These are phyloP conservation scores for Capronia epimyces DNA, from an alignment of 2,329 filamentous ascomycete genomes.

Conservation along the genomic window DNA sequence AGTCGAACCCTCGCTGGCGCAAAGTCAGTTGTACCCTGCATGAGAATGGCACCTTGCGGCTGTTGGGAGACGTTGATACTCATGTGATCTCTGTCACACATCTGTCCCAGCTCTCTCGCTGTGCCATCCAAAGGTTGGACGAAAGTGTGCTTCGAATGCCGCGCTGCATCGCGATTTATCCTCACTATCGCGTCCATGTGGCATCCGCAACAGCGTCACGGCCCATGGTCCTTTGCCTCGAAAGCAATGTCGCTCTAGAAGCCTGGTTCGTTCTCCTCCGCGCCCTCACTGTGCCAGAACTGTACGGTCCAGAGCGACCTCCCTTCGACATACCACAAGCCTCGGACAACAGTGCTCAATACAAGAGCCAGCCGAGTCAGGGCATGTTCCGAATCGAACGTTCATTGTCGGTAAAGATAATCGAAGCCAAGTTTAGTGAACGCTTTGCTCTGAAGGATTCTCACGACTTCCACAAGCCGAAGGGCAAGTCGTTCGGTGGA, in stretches of 20 bases:
- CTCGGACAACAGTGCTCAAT: constrained; percentile 38
- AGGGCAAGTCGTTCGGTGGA: constrained; percentile 25
- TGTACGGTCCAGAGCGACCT: constrained; percentile 64
- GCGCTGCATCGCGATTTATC: constrained; percentile 91
- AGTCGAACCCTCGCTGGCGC: constrained; percentile 58
- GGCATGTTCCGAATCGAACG: constrained; percentile 65
- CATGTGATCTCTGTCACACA: constrained; percentile 76
- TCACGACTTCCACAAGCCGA: constrained; percentile 16
- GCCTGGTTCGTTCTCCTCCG: constrained; percentile 93
- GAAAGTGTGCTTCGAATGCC: constrained; percentile 86
- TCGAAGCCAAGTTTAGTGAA: constrained; percentile 54
- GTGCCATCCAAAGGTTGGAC: constrained; percentile 84
- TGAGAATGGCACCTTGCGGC: constrained; percentile 89
- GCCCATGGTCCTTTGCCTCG: constrained; percentile 84
- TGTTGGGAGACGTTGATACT: constrained; percentile 80
- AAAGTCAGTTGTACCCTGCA: constrained; percentile 87
- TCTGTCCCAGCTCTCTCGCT: constrained; percentile 79
- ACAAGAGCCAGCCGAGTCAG: constrained; percentile 35
- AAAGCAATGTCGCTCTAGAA: constrained; percentile 85
- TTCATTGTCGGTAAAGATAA: constrained; percentile 53
- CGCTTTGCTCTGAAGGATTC: constrained; percentile 6
- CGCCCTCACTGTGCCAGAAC: constrained; percentile 84
- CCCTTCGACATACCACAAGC: constrained; percentile 32
- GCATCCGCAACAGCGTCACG: constrained; percentile 69
- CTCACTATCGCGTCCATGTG: constrained; percentile 75